Base-by-base conservation (phyloP, 306 rosid genomes). In the Albizia julibrissin region DNA sequence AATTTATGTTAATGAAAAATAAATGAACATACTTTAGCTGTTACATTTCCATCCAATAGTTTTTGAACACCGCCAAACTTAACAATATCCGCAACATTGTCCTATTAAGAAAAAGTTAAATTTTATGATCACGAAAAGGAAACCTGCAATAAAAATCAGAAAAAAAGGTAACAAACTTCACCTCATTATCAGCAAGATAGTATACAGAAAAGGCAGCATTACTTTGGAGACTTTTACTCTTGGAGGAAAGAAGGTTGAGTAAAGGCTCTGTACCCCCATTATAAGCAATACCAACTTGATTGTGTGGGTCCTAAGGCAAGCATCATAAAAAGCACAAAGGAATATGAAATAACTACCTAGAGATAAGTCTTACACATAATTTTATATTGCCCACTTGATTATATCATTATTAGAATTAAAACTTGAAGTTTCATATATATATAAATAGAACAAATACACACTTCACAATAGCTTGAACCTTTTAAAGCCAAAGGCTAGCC, bases 261-360 rank as follows among this genome's bases (percentile, higher is more conserved):
- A 93, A 82, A 47, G 98, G 97, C 83, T 80, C 83, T 69, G 93
- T 84, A 79, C 93, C 98, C 68, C 99, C 99, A 50, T 83, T 84
- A 78, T 92, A 89, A 75, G 88, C 97, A 79, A 95, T 92, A 75
- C 98, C 99, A 75, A 92, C 98, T 89, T 95, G 99, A 82, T 93
- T 95, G 83, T 95, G 93, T 34, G 88, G n/a, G 67, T 95, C 95
- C 99, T 95, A 88, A 85, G 61, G 62, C 34, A 77, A 56, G 22
- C 75, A 83, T 72, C 56, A 72, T 40, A 31, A 47, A 4, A 4
- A 19, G 9, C 47, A 39, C 74, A 78, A 10, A 40, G 69, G 31
- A 27, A 27, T 47, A 34, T 26, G 7, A 37, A 67, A 18, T 24
- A 70, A 59, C 22, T 4, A 1, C 43, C 19, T 11, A 34, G 12